Conservation (phyloP, 1,284 basidiomycete genomes). For the Irpex rosettiformis region DNA sequence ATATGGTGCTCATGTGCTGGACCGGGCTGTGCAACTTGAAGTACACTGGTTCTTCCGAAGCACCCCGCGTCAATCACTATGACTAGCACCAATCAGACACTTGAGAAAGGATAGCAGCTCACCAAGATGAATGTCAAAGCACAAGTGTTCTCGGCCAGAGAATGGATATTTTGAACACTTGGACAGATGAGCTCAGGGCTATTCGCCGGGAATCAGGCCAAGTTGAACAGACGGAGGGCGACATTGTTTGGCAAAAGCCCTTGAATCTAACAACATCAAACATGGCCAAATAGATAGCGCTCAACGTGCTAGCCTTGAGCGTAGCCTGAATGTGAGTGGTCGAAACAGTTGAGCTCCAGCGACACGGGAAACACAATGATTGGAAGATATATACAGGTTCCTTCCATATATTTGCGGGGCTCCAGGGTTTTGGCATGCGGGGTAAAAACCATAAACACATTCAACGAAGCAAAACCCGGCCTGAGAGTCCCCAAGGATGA, state of each 20-base stretch:
- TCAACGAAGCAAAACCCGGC: too few relatives aligned
- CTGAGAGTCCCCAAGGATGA: not conserved
- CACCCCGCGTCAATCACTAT: not conserved
- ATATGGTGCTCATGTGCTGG: not conserved
- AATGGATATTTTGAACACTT: too few relatives aligned
- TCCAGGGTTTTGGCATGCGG: not conserved
- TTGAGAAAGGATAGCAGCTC: too few relatives aligned
- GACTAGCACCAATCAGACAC: too few relatives aligned
- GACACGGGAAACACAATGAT: not conserved
- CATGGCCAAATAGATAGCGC: not conserved
- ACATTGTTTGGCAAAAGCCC: conserved; percentile 2
- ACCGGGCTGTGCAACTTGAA: not conserved
- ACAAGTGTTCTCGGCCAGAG: too few relatives aligned
- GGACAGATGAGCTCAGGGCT: too few relatives aligned
- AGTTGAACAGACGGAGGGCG: too few relatives aligned
- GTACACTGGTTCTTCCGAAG: too few relatives aligned
- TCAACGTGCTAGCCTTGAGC: too few relatives aligned
- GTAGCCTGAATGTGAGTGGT: not conserved
- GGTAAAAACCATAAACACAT: too few relatives aligned
- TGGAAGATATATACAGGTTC: not conserved
- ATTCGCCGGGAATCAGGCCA: too few relatives aligned
- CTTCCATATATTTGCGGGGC: not conserved
- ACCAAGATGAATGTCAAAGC: too few relatives aligned
- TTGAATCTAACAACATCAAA: conserved; percentile 9
- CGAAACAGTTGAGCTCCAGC: not conserved